These are phyloP conservation scores for Amanita pallidorosea DNA, from an alignment of 768 basidiomycete species.

Conservation along the genomic window DNA sequence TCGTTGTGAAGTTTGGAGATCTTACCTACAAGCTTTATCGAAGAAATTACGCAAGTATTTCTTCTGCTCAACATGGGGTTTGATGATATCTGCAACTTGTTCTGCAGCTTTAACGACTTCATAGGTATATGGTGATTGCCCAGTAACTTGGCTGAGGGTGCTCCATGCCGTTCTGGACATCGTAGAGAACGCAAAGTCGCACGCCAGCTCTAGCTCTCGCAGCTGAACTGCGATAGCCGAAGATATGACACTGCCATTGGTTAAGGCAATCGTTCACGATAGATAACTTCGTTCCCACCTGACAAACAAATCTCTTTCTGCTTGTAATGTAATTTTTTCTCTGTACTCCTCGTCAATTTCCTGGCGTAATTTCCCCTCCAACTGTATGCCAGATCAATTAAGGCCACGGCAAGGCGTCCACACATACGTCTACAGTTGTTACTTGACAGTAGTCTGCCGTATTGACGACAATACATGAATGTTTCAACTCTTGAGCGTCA, in stretches of 20 bases:
- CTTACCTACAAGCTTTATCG: slow-evolving; percentile 87
- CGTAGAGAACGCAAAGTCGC: slow-evolving; percentile 67
- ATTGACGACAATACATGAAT: slow-evolving; percentile 85
- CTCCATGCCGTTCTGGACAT: slow-evolving; percentile 78
- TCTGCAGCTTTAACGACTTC: slow-evolving; percentile 71
- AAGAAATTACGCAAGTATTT: slow-evolving; percentile 89
- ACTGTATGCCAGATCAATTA: slow-evolving; percentile 31
- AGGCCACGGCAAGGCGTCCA: neutral
- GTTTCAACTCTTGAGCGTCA: slow-evolving; percentile 65
- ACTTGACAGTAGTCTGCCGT: slow-evolving; percentile 96
- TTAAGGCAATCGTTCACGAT: neutral
- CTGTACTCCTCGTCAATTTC: no score
- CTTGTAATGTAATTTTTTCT: slow-evolving; percentile 72
- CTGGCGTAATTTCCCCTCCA: no score
- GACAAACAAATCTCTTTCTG: slow-evolving; percentile 83
- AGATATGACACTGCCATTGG: slow-evolving; percentile 59
- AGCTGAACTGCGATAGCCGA: slow-evolving; percentile 71
- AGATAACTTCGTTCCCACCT: slow-evolving; percentile 36
- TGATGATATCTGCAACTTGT: slow-evolving; percentile 65
- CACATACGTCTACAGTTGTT: slow-evolving; percentile 72
- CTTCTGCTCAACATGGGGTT: slow-evolving; percentile 84
- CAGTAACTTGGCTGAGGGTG: slow-evolving; percentile 72
- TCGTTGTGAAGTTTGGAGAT: neutral
- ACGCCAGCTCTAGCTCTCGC: slow-evolving; percentile 76
- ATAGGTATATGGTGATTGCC: slow-evolving; percentile 70